phyloP scores from a whole-genome alignment of 176 grass and related monocot genomes.

The Oryza brachyantha region DNA sequence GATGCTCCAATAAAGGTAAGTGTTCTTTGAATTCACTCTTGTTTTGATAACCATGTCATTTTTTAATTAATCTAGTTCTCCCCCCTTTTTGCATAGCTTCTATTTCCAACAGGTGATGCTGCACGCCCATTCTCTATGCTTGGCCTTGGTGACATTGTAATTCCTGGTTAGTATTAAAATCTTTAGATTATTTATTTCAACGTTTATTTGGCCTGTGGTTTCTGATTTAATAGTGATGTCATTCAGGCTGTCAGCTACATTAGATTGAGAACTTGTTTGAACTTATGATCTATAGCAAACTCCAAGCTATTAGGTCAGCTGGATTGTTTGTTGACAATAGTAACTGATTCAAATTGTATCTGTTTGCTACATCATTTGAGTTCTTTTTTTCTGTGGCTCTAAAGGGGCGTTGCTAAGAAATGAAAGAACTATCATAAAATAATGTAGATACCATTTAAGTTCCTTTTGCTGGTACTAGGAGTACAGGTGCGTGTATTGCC shows the following conservation, averaged over 20 bases:
- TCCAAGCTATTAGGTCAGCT: not conserved
- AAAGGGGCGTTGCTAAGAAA: not conserved
- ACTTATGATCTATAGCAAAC: not conserved
- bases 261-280: not conserved
- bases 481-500: not conserved
- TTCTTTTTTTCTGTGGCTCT: not conserved
- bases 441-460: not conserved
- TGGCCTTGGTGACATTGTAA: slow-evolving; percentile 96
- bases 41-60: not conserved
- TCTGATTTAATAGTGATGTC: not conserved
- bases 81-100: slow-evolving; percentile 46
- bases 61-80: slow-evolving; percentile 9
- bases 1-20: slow-evolving; percentile 94
- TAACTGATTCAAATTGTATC: not conserved
- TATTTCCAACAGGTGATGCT: slow-evolving; percentile 81
- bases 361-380: not conserved
- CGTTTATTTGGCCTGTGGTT: not conserved
- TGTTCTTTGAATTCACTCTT: not conserved
- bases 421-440: not conserved
- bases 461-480: slow-evolving; percentile 1
- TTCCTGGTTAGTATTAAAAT: slow-evolving; percentile 57
- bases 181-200: not conserved
- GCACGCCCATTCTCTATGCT: slow-evolving; percentile 80
- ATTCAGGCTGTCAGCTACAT: not conserved
- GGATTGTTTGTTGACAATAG: not conserved